These are phyloP conservation scores for Rhodotorula sp. DNA, from an alignment of 1,284 basidiomycete genomes.

Conservation along the genomic window DNA sequence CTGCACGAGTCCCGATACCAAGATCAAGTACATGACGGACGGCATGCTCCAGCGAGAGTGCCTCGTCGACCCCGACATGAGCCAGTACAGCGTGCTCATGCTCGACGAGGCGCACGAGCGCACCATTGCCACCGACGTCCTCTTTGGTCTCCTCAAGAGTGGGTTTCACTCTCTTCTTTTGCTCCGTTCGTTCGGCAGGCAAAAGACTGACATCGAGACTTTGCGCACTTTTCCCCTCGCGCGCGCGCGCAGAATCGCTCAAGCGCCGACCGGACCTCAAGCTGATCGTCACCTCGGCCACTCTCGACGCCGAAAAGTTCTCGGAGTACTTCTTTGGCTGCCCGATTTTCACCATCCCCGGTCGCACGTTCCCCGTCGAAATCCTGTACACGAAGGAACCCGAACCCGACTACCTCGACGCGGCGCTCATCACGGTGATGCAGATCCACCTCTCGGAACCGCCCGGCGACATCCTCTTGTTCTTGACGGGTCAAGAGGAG, in stretches of 20 bases:
- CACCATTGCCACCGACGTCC: constrained; percentile 94
- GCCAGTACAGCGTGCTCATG: constrained; percentile 92
- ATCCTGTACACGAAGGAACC: constrained; percentile 97
- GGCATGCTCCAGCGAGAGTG: constrained; percentile 98
- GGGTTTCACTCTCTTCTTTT: too few relatives aligned
- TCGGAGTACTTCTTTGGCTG: constrained; percentile 98
- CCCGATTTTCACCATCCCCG: constrained; percentile 99
- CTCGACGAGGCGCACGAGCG: constrained; percentile 98
- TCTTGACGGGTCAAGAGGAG: constrained; percentile 98
- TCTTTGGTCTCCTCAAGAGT: constrained; percentile 97
- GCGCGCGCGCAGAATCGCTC: constrained; percentile 68
- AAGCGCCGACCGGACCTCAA: constrained; percentile 93
- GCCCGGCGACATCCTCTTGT: constrained; percentile 91
- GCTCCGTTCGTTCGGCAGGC: too few relatives aligned
- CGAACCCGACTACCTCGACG: constrained; percentile 96
- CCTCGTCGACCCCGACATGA: constrained; percentile 89
- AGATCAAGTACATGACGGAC: constrained; percentile 99
- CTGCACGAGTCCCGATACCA: constrained; percentile 93
- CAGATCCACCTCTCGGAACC: constrained; percentile 99
- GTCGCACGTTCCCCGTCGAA: constrained; percentile 97
- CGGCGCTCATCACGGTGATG: constrained; percentile 97
- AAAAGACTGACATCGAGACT: constrained; percentile 1
- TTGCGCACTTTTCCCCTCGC: constrained; percentile 22
- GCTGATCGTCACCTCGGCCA: constrained; percentile 96
- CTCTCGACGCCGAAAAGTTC: constrained; percentile 98